Percentiles rank a stretch among this genome's conserved stretches.
phyloP scores from a whole-genome alignment of 73 alveolate species.

The Paraurostyla sp. region DNA sequence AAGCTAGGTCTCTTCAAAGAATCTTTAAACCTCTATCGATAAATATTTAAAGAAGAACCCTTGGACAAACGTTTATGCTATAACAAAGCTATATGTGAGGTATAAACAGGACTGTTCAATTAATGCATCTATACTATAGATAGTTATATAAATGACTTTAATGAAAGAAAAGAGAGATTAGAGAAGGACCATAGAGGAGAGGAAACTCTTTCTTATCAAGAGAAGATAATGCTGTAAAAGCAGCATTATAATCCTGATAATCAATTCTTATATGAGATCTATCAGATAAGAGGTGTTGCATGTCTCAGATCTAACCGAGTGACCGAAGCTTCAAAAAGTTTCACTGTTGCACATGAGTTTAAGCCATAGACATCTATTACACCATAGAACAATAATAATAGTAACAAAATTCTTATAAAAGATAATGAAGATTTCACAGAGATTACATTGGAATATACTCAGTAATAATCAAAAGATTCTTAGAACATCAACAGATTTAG shows the following conservation, averaged over 20 bases:
- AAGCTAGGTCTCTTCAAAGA: conserved; percentile 42
- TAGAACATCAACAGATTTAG: too few species aligned
- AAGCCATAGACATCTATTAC: neutral
- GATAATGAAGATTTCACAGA: neutral
- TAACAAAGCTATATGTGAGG: conserved; percentile 43
- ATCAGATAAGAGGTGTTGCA: conserved; percentile 33
- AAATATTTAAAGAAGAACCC: conserved; percentile 7
- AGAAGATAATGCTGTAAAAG: neutral
- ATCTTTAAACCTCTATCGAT: neutral
- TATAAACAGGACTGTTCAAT: neutral
- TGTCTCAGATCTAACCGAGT: conserved; percentile 34
- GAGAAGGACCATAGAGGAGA: neutral
- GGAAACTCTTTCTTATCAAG: neutral
- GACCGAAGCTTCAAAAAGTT: conserved; percentile 50
- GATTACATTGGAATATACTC: neutral
- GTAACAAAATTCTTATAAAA: neutral
- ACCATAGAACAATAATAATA: neutral
- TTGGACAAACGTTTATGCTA: conserved; percentile 20
- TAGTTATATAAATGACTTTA: neutral
- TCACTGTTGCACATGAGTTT: conserved; percentile 21
- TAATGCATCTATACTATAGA: conserved; percentile 29
- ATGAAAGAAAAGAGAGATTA: conserved; percentile 2
- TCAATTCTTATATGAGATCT: conserved; percentile 20
- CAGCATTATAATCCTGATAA: conserved; percentile 11
- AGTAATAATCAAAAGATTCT: neutral